Conservation (phyloP, 805 yeast species). For the Monosporozyma siamensis region DNA sequence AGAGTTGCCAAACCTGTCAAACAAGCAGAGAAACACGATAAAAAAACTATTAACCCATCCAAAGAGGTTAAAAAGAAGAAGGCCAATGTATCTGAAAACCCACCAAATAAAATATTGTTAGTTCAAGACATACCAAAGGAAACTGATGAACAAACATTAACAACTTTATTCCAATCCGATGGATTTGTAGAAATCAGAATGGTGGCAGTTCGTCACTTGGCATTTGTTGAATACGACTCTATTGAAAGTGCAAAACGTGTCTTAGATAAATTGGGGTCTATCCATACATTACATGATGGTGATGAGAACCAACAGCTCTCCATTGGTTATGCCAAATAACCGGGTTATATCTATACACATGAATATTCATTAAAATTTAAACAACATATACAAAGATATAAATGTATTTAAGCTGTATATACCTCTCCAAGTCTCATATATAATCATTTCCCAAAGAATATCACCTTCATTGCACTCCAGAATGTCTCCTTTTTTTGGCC, state of each 20-base stretch:
- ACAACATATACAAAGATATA: background rate
- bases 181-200: slow-evolving; percentile 64
- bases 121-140: slow-evolving; percentile 53
- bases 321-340: slow-evolving; percentile 27
- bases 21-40: slow-evolving; percentile 1
- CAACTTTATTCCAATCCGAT: slow-evolving; percentile 36
- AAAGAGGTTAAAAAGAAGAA: no score
- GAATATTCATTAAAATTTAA: background rate
- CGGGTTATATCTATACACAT: background rate
- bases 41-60: no score
- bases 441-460: slow-evolving; percentile 63
- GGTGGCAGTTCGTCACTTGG: slow-evolving; percentile 59
- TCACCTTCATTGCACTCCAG: slow-evolving; percentile 59
- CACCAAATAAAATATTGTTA: slow-evolving; percentile 64
- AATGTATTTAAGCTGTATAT: no score
- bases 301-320: slow-evolving; percentile 6
- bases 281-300: slow-evolving; percentile 9
- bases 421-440: no score
- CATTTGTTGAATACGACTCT: slow-evolving; percentile 68
- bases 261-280: slow-evolving; percentile 11
- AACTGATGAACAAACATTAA: slow-evolving; percentile 34
- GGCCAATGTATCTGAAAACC: slow-evolving; percentile 27
- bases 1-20: background rate
- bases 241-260: slow-evolving; percentile 39
- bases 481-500: slow-evolving; percentile 64